Conservation (phyloP, 495 filamentous ascomycete species). For the Aspergillus bridgeri region DNA sequence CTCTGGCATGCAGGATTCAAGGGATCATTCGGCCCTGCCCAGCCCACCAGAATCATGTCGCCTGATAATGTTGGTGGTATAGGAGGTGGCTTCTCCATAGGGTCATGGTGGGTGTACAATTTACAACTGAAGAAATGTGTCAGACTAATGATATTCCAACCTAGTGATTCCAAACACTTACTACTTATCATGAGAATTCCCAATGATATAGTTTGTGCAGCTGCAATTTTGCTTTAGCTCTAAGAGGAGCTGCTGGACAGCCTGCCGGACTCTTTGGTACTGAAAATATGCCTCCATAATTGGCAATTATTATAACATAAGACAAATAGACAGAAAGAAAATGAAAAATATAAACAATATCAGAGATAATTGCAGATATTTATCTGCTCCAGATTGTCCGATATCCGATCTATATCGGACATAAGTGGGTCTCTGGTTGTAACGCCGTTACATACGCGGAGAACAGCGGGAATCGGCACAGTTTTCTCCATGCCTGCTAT, state of each 20-base stretch:
- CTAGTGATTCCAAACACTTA: background rate
- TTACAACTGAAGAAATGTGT: background rate
- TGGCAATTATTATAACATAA: background rate
- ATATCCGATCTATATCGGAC: background rate
- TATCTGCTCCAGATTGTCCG: no score
- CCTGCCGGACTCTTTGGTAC: slow-evolving; percentile 8
- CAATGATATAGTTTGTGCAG: background rate
- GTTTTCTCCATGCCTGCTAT: no score
- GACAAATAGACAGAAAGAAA: background rate
- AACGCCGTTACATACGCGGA: no score
- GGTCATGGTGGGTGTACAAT: background rate
- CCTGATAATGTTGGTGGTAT: background rate
- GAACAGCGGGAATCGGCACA: no score
- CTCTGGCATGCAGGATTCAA: slow-evolving; percentile 55
- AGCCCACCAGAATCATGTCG: slow-evolving; percentile 21
- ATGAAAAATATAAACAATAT: no score
- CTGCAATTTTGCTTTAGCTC: background rate
- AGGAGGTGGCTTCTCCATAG: slow-evolving; percentile 2
- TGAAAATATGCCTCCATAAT: slow-evolving; percentile 17
- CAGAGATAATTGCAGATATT: no score
- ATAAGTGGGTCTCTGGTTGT: background rate
- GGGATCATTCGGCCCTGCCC: slow-evolving; percentile 47
- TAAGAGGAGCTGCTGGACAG: slow-evolving; percentile 4
- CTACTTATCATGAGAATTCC: background rate
- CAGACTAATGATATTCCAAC: background rate